Evolutionary conservation across 176 grass and related monocot genomes (phyloP).

Genomic region (Bolboschoenus planiculmis): DNA sequence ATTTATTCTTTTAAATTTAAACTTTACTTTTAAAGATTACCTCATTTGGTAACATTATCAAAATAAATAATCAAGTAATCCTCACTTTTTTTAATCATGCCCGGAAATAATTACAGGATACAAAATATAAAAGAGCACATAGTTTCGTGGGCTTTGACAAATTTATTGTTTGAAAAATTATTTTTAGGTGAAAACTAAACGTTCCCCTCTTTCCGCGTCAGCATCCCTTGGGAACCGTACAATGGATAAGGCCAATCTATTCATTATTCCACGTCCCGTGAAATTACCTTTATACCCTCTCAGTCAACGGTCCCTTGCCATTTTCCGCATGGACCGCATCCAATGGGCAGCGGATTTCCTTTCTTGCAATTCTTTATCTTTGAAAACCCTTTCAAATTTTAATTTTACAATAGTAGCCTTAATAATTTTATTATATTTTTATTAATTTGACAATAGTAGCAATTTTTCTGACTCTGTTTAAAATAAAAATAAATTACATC

Average conservation of each 20-base stretch:
- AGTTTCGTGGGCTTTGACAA: too few species aligned
- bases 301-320: neutral
- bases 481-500: neutral
- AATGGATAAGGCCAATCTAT: conserved; percentile 24
- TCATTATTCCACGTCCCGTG: neutral
- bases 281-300: neutral
- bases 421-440: neutral
- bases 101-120: too few species aligned
- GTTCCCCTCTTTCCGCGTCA: conserved; percentile 19
- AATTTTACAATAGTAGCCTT: neutral
- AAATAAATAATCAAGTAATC: too few species aligned
- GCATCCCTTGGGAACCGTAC: neutral
- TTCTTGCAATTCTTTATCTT: neutral
- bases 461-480: too few species aligned
- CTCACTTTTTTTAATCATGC: too few species aligned
- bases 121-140: too few species aligned
- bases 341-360: neutral
- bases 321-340: neutral
- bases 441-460: too few species aligned
- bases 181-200: neutral
- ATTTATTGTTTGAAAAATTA: too few species aligned
- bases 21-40: too few species aligned
- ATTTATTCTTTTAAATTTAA: too few species aligned
- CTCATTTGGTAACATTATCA: too few species aligned
- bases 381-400: neutral